These are phyloP conservation scores for Fusarium newnesense DNA, from an alignment of 2,329 filamentous ascomycete genomes.

Conservation along the genomic window DNA sequence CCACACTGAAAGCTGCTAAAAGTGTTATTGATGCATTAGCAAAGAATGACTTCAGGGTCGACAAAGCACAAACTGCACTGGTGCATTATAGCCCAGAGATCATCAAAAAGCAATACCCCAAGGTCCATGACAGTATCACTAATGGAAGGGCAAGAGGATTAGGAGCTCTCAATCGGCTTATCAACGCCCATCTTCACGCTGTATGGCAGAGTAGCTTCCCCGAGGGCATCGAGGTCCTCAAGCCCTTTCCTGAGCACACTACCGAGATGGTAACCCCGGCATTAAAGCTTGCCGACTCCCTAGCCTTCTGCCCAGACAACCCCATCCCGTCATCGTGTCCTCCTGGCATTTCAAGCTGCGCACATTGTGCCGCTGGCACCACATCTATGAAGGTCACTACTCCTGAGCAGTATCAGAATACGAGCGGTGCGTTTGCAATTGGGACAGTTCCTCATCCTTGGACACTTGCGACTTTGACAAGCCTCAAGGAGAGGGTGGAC, in stretches of 20 bases:
- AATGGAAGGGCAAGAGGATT: constrained; percentile 70
- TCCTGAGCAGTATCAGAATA: constrained; percentile 75
- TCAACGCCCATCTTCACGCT: constrained; percentile 85
- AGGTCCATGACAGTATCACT: constrained; percentile 71
- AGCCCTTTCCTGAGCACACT: constrained; percentile 80
- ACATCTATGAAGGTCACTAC: constrained; percentile 74
- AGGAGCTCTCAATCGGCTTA: constrained; percentile 74
- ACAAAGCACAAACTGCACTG: constrained; percentile 72
- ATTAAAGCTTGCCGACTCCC: constrained; percentile 76
- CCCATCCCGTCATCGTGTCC: constrained; percentile 83
- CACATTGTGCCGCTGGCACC: constrained; percentile 72
- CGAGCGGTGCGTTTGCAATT: constrained; percentile 79
- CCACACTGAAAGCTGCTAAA: constrained; percentile 64
- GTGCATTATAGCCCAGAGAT: constrained; percentile 78
- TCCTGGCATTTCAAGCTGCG: constrained; percentile 80
- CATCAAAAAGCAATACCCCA: constrained; percentile 73
- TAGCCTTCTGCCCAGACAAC: constrained; percentile 78
- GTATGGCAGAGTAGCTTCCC: constrained; percentile 85
- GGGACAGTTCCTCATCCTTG: constrained; percentile 92
- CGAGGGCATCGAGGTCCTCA: constrained; percentile 81
- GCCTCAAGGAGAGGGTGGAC: constrained; percentile 69
- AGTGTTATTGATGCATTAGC: constrained; percentile 71
- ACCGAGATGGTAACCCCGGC: constrained; percentile 77
- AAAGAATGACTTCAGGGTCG: constrained; percentile 70
- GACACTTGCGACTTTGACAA: constrained; percentile 77